phyloP scores from a whole-genome alignment of 257 asterid genomes.

The Rubia yunnanensis region DNA sequence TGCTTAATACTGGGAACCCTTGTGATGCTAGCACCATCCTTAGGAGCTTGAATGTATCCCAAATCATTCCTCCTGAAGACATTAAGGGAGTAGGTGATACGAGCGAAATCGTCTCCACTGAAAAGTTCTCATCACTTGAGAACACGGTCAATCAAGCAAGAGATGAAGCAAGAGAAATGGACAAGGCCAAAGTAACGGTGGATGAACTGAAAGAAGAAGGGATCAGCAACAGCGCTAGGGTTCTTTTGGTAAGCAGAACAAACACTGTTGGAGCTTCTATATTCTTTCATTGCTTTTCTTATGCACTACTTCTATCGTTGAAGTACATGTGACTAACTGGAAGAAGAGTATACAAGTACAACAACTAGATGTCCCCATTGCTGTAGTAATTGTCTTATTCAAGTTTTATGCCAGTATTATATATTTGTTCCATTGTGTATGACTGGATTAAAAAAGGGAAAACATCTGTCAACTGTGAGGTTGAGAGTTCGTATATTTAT shows the following conservation, averaged over 20 bases:
- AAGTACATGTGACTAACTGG: background rate
- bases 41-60: conserved; percentile 56
- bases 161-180: conserved; percentile 56
- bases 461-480: background rate
- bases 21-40: conserved; percentile 77
- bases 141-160: conserved; percentile 51
- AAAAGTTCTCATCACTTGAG: conserved; percentile 43
- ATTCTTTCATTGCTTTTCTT: background rate
- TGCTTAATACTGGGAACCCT: conserved; percentile 34
- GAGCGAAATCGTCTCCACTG: conserved; percentile 25
- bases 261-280: background rate
- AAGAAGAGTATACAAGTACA: background rate
- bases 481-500: background rate
- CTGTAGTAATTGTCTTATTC: background rate
- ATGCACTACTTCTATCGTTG: background rate
- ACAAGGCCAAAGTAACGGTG: conserved; percentile 50
- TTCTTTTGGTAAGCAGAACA: conserved; percentile 50
- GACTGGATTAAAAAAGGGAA: background rate
- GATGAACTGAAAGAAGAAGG: conserved; percentile 72
- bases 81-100: conserved; percentile 12
- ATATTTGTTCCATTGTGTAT: background rate
- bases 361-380: background rate
- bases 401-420: background rate
- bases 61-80: conserved; percentile 22
- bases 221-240: conserved; percentile 58